Evolutionary conservation across 257 asterid species (phyloP), one percentile per base, ranked within the genome.

Genomic region (Hygrophila difformis): DNA sequence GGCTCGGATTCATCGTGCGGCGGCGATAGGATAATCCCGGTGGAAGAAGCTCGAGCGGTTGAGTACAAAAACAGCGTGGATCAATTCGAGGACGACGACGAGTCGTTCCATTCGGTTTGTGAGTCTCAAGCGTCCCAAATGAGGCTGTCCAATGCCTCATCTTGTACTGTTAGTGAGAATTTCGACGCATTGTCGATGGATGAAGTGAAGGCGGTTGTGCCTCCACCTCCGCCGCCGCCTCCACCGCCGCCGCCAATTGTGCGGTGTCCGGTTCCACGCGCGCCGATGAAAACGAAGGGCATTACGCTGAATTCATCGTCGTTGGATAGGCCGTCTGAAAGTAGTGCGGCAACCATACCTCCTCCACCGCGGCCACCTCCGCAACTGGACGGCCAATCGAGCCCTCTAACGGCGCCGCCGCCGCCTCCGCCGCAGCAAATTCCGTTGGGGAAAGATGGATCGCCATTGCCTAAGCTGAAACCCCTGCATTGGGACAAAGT

Each of bases 401-500:
- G 33, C 57, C 29, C 57, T 19, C 60, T 53, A 18, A 70, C 52
- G 18, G 53, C 64, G 3, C 87, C 93, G n/a, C 82, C 93, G 1
- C 95, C 95, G 20, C 94, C 84, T 1, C 81, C 91, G 11, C 33
- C 42, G 2, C 73, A 68, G 31, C 47, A 56, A 20, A 52, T 63
- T 15, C 80, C 88, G 1, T 21, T 82, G 67, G 92, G 93, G 0
- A 82, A 82, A 75, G 87, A 79, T 21, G 92, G 98, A 5, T 57
- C 62, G 12, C 81, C 94, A 5, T 65, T 89, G 68, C 74, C 94
- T 9, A 85, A 80, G 69, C 82, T 89, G 16, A 89, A 82, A 35
- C 94, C 98, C 6, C 93, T 89, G 38, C 98, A 85, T 13, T 89
- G 98, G 98, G 98, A 89, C 73, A 89, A 85, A 74, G 98, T 89